Evolutionary conservation across 1,284 basidiomycete genomes (phyloP).

Genomic region (Hypsizygus ulmarius): DNA sequence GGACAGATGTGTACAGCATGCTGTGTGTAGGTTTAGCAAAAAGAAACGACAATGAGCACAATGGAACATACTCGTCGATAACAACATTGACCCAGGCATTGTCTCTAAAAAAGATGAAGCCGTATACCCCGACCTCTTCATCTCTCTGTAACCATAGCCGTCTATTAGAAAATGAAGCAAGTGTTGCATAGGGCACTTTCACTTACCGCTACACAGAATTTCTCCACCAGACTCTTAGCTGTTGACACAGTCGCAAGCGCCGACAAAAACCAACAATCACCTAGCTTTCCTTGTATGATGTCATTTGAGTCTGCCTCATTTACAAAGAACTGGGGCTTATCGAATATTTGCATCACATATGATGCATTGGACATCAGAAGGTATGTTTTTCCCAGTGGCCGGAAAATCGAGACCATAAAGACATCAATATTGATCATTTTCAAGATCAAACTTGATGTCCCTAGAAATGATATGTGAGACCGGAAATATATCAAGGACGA

Average conservation of each 20-base stretch:
- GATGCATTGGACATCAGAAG: slow-evolving; percentile 33
- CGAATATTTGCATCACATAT: slow-evolving; percentile 40
- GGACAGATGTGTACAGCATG: slow-evolving; percentile 26
- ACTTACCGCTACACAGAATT: slow-evolving; percentile 38
- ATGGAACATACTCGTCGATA: slow-evolving; percentile 33
- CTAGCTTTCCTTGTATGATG: slow-evolving; percentile 37
- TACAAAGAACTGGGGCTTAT: slow-evolving; percentile 36
- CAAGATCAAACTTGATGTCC: slow-evolving; percentile 52
- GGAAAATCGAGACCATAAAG: slow-evolving; percentile 33
- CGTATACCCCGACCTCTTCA: slow-evolving; percentile 38
- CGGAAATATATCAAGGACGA: too few relatives aligned
- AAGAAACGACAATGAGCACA: background rate
- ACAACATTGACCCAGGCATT: slow-evolving; percentile 35
- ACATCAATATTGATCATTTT: slow-evolving; percentile 41
- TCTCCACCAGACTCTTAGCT: slow-evolving; percentile 35
- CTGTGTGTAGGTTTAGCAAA: slow-evolving; percentile 11
- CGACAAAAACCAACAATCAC: slow-evolving; percentile 42
- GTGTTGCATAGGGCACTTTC: too few relatives aligned
- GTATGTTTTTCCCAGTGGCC: background rate
- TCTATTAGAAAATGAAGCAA: too few relatives aligned
- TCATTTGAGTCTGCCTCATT: slow-evolving; percentile 32
- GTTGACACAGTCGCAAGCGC: slow-evolving; percentile 37
- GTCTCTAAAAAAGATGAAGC: slow-evolving; percentile 38
- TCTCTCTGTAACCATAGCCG: slow-evolving; percentile 29
- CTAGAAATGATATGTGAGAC: slow-evolving; percentile 21